Evolutionary conservation across 352 stramenopile species (phyloP).

Genomic region (Globisporangium spinosum): DNA sequence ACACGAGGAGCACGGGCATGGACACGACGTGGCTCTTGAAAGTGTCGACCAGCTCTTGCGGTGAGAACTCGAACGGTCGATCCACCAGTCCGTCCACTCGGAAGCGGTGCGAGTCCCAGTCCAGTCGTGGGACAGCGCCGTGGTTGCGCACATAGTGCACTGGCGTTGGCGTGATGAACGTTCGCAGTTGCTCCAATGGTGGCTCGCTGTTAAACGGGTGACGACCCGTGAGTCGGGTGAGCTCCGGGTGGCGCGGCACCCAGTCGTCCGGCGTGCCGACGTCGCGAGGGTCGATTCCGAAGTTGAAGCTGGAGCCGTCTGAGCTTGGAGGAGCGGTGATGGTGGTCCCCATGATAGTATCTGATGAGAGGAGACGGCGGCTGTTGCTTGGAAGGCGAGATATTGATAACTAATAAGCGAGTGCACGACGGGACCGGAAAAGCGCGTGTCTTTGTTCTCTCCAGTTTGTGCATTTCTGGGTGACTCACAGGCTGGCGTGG

Average conservation of each 20-base stretch:
- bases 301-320: background rate
- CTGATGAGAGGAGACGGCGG: background rate
- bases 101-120: constrained; percentile 73
- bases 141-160: constrained; percentile 95
- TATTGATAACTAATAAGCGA: constrained; percentile 1
- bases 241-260: constrained; percentile 76
- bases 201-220: constrained; percentile 95
- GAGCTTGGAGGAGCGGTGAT: background rate
- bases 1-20: constrained; percentile 90
- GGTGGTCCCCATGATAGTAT: background rate
- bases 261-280: constrained; percentile 83
- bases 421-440: background rate
- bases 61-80: constrained; percentile 42
- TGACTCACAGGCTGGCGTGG: background rate
- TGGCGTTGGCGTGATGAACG: constrained; percentile 89
- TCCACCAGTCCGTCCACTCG: constrained; percentile 59
- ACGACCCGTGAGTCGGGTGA: constrained; percentile 89
- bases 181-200: constrained; percentile 67
- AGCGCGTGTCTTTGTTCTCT: background rate
- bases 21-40: constrained; percentile 41
- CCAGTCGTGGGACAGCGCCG: constrained; percentile 78
- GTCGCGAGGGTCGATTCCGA: constrained; percentile 34
- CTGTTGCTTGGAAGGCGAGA: constrained; percentile 47
- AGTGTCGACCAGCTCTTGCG: constrained; percentile 30
- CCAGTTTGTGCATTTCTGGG: background rate